Conservation (phyloP, 768 basidiomycete species). For the Russula sp. region DNA sequence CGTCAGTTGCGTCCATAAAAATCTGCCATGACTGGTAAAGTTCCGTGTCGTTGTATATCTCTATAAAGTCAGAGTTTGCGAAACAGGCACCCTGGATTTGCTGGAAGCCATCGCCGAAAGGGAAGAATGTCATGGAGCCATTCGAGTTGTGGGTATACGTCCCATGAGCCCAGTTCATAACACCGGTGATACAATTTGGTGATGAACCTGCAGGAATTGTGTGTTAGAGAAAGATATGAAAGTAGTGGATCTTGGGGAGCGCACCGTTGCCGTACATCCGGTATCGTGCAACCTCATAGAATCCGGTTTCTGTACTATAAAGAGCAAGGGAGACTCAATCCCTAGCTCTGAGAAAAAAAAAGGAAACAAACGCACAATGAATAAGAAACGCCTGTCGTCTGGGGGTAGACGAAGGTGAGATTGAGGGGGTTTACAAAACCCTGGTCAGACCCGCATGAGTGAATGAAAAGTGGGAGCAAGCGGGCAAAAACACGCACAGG, state of each 20-base stretch:
- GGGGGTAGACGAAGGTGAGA: slow-evolving; percentile 76
- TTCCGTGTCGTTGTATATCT: slow-evolving; percentile 75
- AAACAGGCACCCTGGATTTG: slow-evolving; percentile 94
- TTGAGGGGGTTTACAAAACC: slow-evolving; percentile 82
- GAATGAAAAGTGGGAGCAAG: not conserved
- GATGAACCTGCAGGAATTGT: slow-evolving; percentile 47
- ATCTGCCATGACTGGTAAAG: slow-evolving; percentile 63
- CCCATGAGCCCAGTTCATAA: slow-evolving; percentile 89
- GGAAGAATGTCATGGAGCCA: slow-evolving; percentile 70
- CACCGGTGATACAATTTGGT: slow-evolving; percentile 86
- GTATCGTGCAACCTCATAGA: slow-evolving; percentile 88
- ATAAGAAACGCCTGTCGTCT: slow-evolving; percentile 78
- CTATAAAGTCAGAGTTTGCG: slow-evolving; percentile 81
- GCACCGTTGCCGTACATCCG: slow-evolving; percentile 83
- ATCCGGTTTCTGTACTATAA: slow-evolving; percentile 60
- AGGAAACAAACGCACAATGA: slow-evolving; percentile 66
- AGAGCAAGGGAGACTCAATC: not conserved
- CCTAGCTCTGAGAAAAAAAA: not conserved
- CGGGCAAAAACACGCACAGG: slow-evolving; percentile 49
- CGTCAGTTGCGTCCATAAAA: slow-evolving; percentile 53
- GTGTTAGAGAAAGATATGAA: not conserved
- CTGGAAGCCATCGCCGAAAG: slow-evolving; percentile 85
- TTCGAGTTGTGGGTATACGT: slow-evolving; percentile 60
- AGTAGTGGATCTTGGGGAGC: slow-evolving; percentile 19
- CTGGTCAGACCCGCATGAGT: slow-evolving; percentile 36